Conservation (phyloP, 257 asterid genomes). For the Linderniella brevidens region DNA sequence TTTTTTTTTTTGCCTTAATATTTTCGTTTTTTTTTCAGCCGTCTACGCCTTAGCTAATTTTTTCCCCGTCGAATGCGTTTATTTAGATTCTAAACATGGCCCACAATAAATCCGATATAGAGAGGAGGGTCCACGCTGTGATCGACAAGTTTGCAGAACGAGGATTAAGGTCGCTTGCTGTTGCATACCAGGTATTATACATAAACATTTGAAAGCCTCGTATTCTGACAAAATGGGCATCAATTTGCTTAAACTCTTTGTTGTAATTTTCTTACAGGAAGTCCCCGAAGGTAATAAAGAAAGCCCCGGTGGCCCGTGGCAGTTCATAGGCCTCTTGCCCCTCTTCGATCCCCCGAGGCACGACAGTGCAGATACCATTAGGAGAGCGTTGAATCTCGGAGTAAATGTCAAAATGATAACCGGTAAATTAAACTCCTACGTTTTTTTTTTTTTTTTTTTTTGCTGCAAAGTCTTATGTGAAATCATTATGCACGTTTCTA, state of each 20-base stretch:
- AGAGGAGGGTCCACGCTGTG: slow-evolving; percentile 60
- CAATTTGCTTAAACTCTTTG: too few species aligned
- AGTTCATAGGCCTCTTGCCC: slow-evolving; percentile 82
- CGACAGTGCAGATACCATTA: slow-evolving; percentile 88
- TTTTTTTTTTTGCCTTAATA: neutral
- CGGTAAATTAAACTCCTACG: slow-evolving; percentile 17
- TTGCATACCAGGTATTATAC: slow-evolving; percentile 68
- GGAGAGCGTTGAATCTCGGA: slow-evolving; percentile 79
- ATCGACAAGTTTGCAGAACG: slow-evolving; percentile 88
- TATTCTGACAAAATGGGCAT: too few species aligned
- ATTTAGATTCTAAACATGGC: slow-evolving; percentile 67
- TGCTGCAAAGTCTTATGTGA: neutral
- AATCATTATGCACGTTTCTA: slow-evolving; percentile 5
- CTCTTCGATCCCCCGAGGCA: slow-evolving; percentile 93
- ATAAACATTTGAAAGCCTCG: neutral
- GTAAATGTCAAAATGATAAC: slow-evolving; percentile 93
- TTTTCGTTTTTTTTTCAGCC: slow-evolving; percentile 2
- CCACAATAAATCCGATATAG: slow-evolving; percentile 65
- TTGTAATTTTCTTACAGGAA: slow-evolving; percentile 31
- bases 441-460: neutral
- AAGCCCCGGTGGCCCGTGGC: slow-evolving; percentile 88
- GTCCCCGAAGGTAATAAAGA: slow-evolving; percentile 76
- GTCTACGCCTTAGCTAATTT: too few species aligned
- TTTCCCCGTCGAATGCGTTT: slow-evolving; percentile 3
- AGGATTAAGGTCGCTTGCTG: slow-evolving; percentile 82